These are phyloP conservation scores for Hypoxylon sp. DNA, from an alignment of 2,329 filamentous ascomycete genomes.

Conservation along the genomic window DNA sequence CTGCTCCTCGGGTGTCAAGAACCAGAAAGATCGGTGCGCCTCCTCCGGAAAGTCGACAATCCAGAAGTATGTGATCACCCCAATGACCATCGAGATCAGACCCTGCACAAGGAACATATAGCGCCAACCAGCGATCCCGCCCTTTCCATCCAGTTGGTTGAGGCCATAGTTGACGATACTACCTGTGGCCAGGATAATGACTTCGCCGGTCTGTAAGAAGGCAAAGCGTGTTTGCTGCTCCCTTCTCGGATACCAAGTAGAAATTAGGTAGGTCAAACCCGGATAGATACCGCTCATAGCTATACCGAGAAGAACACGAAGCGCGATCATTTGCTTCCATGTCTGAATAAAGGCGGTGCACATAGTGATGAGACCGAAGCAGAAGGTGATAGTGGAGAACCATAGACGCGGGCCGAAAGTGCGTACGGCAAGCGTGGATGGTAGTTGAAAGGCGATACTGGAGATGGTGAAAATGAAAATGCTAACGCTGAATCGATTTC, in stretches of 20 bases:
- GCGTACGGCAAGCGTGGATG: constrained; percentile 76
- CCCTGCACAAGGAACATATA: constrained; percentile 80
- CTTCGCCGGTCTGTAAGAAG: constrained; percentile 74
- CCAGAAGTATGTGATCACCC: constrained; percentile 76
- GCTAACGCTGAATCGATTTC: constrained; percentile 76
- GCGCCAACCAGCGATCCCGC: constrained; percentile 73
- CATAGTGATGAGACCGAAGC: constrained; percentile 73
- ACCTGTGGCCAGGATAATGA: constrained; percentile 75
- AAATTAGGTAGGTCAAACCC: constrained; percentile 67
- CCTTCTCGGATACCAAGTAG: constrained; percentile 73
- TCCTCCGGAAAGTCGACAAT: constrained; percentile 79
- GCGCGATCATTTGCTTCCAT: constrained; percentile 78
- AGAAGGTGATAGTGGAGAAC: constrained; percentile 77
- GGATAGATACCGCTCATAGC: constrained; percentile 71
- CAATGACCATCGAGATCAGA: constrained; percentile 71
- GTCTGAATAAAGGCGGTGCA: constrained; percentile 77
- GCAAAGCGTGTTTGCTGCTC: constrained; percentile 78
- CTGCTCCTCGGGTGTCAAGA: constrained; percentile 70
- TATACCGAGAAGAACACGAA: constrained; percentile 76
- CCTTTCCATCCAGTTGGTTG: constrained; percentile 72
- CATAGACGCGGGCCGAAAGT: constrained; percentile 74
- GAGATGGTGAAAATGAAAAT: constrained; percentile 82
- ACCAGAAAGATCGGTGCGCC: constrained; percentile 69
- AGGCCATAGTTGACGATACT: constrained; percentile 78
- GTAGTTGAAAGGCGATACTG: constrained; percentile 77